These are phyloP conservation scores for Tuber umbilicatum DNA, from an alignment of 495 filamentous ascomycete species.

Conservation along the genomic window DNA sequence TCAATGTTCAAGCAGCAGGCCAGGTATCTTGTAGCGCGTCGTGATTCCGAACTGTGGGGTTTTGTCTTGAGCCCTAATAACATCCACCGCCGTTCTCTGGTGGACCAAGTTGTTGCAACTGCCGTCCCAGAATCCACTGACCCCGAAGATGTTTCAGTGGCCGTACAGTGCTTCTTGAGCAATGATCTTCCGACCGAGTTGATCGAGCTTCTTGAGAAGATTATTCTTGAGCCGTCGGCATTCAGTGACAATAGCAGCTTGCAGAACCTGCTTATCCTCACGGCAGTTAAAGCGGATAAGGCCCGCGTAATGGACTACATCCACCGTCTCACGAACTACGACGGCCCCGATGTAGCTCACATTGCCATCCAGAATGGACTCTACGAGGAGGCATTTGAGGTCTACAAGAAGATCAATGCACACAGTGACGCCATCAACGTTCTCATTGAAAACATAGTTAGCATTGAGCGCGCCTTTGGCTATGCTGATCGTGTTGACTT, in stretches of 20 bases:
- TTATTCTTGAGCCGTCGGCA: conserved; percentile 90
- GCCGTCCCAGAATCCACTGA: conserved; percentile 92
- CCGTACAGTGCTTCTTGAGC: conserved; percentile 84
- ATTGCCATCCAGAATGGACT: conserved; percentile 92
- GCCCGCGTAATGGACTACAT: conserved; percentile 95
- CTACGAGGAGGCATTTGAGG: conserved; percentile 95
- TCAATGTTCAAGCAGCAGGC: conserved; percentile 97
- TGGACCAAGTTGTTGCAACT: conserved; percentile 95
- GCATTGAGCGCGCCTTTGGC: conserved; percentile 94
- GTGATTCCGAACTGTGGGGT: conserved; percentile 83
- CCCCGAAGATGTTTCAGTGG: conserved; percentile 89
- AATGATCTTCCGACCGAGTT: conserved; percentile 88
- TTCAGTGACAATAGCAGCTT: conserved; percentile 96
- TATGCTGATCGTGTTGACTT: conserved; percentile 94
- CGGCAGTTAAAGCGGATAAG: conserved; percentile 94
- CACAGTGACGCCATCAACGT: conserved; percentile 81
- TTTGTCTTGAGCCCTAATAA: conserved; percentile 96
- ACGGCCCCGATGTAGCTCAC: conserved; percentile 81
- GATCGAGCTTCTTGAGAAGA: conserved; percentile 98
- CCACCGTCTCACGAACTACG: conserved; percentile 79
- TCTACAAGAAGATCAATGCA: conserved; percentile 95
- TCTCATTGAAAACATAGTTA: conserved; percentile 93
- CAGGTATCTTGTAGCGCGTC: conserved; percentile 85
- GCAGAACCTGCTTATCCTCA: conserved; percentile 95
- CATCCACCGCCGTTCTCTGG: conserved; percentile 79